Conservation (phyloP, 2,329 filamentous ascomycete species). For the Scedosporium minutisporum region DNA sequence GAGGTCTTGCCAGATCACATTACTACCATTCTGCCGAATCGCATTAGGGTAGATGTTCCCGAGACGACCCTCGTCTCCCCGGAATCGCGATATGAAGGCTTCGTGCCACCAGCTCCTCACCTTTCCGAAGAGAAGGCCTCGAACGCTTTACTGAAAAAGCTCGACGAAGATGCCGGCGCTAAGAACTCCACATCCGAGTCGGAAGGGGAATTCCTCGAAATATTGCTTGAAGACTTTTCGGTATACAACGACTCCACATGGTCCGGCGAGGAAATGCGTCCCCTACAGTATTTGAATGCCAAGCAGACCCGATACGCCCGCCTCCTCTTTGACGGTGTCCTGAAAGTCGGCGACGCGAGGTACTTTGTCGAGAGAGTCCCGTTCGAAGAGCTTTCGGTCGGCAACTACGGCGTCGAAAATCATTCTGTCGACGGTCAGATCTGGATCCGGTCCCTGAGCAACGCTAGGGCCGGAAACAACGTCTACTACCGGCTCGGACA, state of each 20-base stretch:
- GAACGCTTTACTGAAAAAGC: not conserved
- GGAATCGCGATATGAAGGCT: constrained; percentile 21
- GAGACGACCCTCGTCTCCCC: constrained; percentile 18
- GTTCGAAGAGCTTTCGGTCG: constrained; percentile 53
- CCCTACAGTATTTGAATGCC: constrained; percentile 42
- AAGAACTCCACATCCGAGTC: not conserved
- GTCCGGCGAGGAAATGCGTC: constrained; percentile 39
- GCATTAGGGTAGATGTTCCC: constrained; percentile 16
- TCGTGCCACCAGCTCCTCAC: constrained; percentile 16
- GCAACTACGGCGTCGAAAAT: constrained; percentile 46
- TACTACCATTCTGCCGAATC: not conserved
- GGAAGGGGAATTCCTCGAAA: constrained; percentile 24
- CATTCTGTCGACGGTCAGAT: constrained; percentile 42
- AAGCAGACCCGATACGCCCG: constrained; percentile 19
- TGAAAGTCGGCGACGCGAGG: constrained; percentile 32
- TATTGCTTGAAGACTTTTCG: constrained; percentile 47
- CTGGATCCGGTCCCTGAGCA: constrained; percentile 51
- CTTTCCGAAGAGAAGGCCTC: constrained; percentile 13
- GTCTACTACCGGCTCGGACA: constrained; percentile 55
- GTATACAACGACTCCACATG: constrained; percentile 36
- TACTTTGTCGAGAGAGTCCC: constrained; percentile 46
- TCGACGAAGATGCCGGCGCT: not conserved
- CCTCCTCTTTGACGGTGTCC: constrained; percentile 51
- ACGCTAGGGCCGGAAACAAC: constrained; percentile 22
- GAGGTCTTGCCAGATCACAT: not conserved